These are phyloP conservation scores for Amaranthus hypochondriacus DNA, from an alignment of 148 eudicot species.

Conservation along the genomic window DNA sequence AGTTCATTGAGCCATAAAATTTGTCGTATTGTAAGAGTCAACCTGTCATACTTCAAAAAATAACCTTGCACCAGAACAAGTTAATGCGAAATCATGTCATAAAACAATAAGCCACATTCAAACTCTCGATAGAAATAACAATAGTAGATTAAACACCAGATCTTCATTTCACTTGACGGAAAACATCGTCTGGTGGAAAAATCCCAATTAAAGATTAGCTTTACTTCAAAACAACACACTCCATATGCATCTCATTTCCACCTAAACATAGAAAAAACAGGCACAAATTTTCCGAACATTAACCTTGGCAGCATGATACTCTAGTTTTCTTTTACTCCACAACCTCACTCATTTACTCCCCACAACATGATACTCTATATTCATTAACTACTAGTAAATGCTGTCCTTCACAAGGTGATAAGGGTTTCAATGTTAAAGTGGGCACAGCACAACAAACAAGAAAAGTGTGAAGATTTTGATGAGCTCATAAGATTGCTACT, in stretches of 20 bases:
- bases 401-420: neutral
- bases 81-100: no score
- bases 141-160: neutral
- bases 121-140: neutral
- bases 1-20: no score
- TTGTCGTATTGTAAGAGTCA: no score
- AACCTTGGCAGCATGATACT: neutral
- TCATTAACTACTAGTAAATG: neutral
- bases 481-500: constrained; percentile 11
- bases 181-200: no score
- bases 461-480: neutral
- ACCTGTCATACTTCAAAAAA: no score
- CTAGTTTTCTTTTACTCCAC: neutral
- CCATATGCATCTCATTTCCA: neutral
- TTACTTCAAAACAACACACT: no score
- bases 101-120: no score
- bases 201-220: no score
- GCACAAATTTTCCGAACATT: neutral
- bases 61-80: no score
- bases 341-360: neutral
- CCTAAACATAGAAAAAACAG: neutral
- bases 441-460: constrained; percentile 5
- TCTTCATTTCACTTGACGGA: no score
- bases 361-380: neutral
- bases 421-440: neutral